Conservation (phyloP, 805 yeast genomes). For the Candida taoyuanica region DNA sequence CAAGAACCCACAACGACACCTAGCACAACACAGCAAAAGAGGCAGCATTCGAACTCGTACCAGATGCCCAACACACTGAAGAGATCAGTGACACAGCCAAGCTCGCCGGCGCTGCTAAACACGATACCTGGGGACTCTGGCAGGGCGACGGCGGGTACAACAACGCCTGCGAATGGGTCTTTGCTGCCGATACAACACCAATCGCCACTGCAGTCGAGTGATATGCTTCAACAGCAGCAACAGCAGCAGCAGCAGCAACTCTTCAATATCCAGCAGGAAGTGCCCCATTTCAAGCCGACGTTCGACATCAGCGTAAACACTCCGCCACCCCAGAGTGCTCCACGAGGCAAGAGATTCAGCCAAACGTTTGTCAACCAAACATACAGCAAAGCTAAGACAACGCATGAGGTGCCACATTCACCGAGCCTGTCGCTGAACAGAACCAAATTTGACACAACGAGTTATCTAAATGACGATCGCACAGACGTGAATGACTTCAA, state of each 20-base stretch:
- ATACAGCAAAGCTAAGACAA: conserved; percentile 12
- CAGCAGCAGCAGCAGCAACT: conserved; percentile 6
- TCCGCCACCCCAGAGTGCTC: conserved; percentile 6
- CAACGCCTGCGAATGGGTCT: conserved; percentile 12
- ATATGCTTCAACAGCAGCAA: conserved; percentile 2
- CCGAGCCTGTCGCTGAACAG: conserved; percentile 16
- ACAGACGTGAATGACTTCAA: conserved; percentile 20
- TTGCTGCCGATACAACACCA: conserved; percentile 3
- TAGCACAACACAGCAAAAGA: conserved; percentile 16
- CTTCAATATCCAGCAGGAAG: conserved; percentile 10
- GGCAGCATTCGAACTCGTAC: conserved; percentile 23
- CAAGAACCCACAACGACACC: not conserved
- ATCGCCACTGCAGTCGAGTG: conserved; percentile 6
- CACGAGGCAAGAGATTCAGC: conserved; percentile 13
- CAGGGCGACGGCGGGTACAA: conserved; percentile 11
- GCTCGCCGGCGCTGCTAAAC: conserved; percentile 5
- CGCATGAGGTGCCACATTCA: conserved; percentile 16
- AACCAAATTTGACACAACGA: conserved; percentile 15
- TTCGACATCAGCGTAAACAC: conserved; percentile 7
- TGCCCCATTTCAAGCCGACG: conserved; percentile 13
- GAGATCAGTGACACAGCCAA: conserved; percentile 14
- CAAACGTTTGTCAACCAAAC: conserved; percentile 17
- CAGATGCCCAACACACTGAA: conserved; percentile 16
- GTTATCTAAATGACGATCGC: conserved; percentile 20
- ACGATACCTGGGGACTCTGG: conserved; percentile 8